Evolutionary conservation across 306 rosid species (phyloP).

Genomic region (Pyrus betulifolia): DNA sequence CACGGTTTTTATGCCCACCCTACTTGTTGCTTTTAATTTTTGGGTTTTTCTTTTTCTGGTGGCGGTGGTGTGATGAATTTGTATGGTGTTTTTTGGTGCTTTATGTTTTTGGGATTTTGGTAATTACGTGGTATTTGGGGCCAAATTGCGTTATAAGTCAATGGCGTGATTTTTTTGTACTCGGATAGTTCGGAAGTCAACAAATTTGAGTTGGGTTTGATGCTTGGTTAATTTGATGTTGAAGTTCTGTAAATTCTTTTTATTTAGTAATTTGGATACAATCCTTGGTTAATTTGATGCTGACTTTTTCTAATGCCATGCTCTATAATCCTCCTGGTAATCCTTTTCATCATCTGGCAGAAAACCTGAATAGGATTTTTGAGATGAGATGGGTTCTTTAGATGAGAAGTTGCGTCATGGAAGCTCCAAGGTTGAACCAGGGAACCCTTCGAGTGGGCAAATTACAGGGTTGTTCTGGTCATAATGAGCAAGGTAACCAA

Average conservation of each 20-base stretch:
- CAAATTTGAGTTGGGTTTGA: background rate
- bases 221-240: background rate
- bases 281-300: slow-evolving; percentile 32
- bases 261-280: background rate
- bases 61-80: too few species aligned
- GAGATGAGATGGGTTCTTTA: slow-evolving; percentile 54
- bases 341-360: slow-evolving; percentile 64
- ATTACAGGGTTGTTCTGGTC: slow-evolving; percentile 90
- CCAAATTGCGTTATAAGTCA: background rate
- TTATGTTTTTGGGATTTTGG: background rate
- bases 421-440: slow-evolving; percentile 27
- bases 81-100: too few species aligned
- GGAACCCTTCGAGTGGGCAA: slow-evolving; percentile 43
- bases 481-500: slow-evolving; percentile 63
- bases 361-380: slow-evolving; percentile 45
- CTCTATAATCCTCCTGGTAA: slow-evolving; percentile 75
- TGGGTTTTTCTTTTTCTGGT: too few species aligned
- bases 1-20: too few species aligned
- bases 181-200: background rate
- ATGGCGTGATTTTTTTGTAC: background rate
- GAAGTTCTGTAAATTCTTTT: background rate
- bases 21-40: too few species aligned
- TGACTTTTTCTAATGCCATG: slow-evolving; percentile 86
- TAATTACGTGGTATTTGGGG: background rate
- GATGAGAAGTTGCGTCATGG: slow-evolving; percentile 38